Evolutionary conservation across 768 basidiomycete genomes (phyloP).

Genomic region (Lactarius hengduanensis): DNA sequence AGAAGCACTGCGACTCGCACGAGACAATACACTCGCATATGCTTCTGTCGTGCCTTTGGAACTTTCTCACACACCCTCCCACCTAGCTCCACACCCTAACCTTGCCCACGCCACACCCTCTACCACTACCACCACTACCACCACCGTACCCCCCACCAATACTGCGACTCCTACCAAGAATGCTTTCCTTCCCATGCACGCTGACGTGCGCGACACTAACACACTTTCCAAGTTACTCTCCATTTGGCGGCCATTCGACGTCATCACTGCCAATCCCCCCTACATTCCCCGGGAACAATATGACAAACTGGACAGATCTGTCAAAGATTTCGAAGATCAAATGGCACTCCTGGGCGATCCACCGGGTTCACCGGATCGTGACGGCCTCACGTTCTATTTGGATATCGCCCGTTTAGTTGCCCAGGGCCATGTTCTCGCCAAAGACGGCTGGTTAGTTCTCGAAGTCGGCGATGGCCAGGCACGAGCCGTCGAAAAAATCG

Average conservation of each 20-base stretch:
- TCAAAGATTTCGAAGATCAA: conserved; percentile 77
- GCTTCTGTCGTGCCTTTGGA: conserved; percentile 20
- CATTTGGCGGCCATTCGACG: conserved; percentile 53
- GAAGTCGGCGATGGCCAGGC: conserved; percentile 82
- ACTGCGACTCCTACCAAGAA: not conserved
- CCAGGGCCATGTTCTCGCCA: conserved; percentile 48
- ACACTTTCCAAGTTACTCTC: conserved; percentile 27
- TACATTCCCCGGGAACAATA: conserved; percentile 77
- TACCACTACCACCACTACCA: not conserved
- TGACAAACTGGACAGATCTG: conserved; percentile 59
- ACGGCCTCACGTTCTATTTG: conserved; percentile 71
- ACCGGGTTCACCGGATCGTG: conserved; percentile 35
- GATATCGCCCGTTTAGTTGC: conserved; percentile 64
- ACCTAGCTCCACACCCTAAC: not conserved
- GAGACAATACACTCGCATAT: conserved; percentile 42
- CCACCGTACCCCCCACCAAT: not conserved
- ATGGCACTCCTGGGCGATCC: conserved; percentile 78
- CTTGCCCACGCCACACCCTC: not conserved
- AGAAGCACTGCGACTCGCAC: conserved; percentile 52
- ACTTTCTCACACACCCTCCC: not conserved
- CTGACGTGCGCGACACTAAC: conserved; percentile 41
- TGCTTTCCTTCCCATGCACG: conserved; percentile 39
- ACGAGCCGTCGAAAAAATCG: conserved; percentile 54
- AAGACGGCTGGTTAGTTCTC: conserved; percentile 61
- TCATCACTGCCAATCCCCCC: conserved; percentile 83